phyloP scores from a whole-genome alignment of 177 flowering plant genomes.

The Tripterygium wilfordii region DNA sequence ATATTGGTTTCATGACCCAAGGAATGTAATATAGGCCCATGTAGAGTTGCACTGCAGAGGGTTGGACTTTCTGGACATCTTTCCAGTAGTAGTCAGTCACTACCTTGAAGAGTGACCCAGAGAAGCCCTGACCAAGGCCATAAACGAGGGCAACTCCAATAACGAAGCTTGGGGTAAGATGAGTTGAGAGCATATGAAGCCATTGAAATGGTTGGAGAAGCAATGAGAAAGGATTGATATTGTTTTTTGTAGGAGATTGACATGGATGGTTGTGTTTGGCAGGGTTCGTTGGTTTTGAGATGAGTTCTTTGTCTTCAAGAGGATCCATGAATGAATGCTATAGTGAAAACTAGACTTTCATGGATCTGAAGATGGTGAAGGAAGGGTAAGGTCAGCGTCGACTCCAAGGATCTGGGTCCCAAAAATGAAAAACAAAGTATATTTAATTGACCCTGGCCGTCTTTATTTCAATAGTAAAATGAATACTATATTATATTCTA shows the following conservation, averaged over 20 bases:
- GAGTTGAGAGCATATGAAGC: conserved; percentile 46
- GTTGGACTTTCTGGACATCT: conserved; percentile 67
- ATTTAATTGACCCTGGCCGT: no score
- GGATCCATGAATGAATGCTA: no score
- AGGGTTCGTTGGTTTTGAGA: neutral
- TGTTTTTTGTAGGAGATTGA: neutral
- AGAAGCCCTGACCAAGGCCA: conserved; percentile 64
- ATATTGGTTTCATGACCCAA: conserved; percentile 65
- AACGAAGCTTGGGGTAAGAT: conserved; percentile 42
- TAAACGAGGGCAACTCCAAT: conserved; percentile 58
- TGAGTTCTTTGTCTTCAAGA: neutral
- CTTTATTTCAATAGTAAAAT: no score
- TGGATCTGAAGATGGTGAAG: no score
- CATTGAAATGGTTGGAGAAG: conserved; percentile 43
- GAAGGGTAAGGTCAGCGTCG: no score
- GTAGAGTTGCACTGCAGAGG: conserved; percentile 58
- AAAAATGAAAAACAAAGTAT: no score
- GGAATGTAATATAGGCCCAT: conserved; percentile 53
- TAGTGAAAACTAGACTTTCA: no score
- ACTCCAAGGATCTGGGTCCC: no score
- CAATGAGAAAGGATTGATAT: neutral
- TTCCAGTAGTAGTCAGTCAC: conserved; percentile 75
- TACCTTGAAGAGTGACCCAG: conserved; percentile 44
- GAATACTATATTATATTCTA: no score
- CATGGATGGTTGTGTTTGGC: neutral